Evolutionary conservation across 164 flowering plant genomes (phyloP).

Genomic region (Chimonanthus praecox): DNA sequence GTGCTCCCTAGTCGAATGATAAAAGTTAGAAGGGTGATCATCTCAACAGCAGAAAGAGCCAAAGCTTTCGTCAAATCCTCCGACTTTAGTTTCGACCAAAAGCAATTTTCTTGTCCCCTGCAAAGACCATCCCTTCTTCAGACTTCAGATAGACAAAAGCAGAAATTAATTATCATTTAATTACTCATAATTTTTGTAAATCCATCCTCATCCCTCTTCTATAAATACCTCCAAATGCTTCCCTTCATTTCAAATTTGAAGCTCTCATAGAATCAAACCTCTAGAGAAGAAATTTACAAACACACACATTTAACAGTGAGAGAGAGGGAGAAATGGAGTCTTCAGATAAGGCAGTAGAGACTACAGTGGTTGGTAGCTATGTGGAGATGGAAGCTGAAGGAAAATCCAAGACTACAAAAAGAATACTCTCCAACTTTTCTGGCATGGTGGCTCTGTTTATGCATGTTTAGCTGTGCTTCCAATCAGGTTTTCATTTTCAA

Average conservation of each 20-base stretch:
- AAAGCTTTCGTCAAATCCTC: not conserved
- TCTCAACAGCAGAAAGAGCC: not conserved
- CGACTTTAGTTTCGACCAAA: not conserved
- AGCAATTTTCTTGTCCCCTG: not conserved
- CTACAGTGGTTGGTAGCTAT: slow-evolving; percentile 78
- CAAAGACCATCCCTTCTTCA: not conserved
- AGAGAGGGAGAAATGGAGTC: slow-evolving; percentile 29
- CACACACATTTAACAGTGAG: slow-evolving; percentile 3
- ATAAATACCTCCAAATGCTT: not conserved
- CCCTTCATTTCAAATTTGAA: not conserved
- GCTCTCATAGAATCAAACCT: not conserved
- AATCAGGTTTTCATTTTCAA: slow-evolving; percentile 55
- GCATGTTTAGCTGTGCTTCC: slow-evolving; percentile 98
- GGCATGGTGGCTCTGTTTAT: slow-evolving; percentile 98
- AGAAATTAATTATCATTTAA: too few species aligned
- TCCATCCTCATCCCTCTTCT: not conserved
- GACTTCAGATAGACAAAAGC: not conserved
- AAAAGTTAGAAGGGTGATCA: not conserved
- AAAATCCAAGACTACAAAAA: slow-evolving; percentile 42
- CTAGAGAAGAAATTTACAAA: not conserved
- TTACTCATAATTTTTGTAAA: too few species aligned
- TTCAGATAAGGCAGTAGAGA: slow-evolving; percentile 68
- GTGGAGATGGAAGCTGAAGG: slow-evolving; percentile 91
- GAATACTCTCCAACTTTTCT: slow-evolving; percentile 60
- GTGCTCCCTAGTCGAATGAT: too few species aligned